A percentile compares a stretch with the other conserved stretches of the same genome.
Evolutionary conservation across 202 grass and related monocot genomes (phyloP).

Genomic region (Eragrostis tef): DNA sequence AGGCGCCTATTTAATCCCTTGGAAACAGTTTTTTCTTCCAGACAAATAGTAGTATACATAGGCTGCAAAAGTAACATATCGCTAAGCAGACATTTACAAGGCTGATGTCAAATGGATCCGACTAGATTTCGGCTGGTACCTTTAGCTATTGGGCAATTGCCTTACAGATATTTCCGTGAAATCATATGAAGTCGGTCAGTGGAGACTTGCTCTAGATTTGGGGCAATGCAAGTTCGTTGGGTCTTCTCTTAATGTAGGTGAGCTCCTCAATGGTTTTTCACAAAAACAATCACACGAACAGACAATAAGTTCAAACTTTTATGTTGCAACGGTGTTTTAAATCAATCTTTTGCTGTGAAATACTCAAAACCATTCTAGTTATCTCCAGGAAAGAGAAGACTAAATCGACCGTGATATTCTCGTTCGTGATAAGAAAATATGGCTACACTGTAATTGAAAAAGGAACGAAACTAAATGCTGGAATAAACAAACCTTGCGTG

Average conservation of each 20-base stretch:
- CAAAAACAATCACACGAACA: slow-evolving; percentile 20
- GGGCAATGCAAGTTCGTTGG: neutral
- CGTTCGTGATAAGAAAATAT: neutral
- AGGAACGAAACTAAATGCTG: slow-evolving; percentile 1
- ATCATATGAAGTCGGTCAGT: neutral
- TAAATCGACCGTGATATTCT: neutral
- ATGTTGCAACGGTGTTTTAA: neutral
- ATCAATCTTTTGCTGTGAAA: neutral
- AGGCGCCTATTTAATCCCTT: neutral
- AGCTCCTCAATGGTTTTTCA: neutral
- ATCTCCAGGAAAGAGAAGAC: neutral
- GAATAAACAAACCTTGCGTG: slow-evolving; percentile 79
- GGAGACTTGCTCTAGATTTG: neutral
- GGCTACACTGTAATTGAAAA: neutral
- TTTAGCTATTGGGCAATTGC: neutral
- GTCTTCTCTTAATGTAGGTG: neutral
- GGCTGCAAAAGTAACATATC: too few relatives aligned
- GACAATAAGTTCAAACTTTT: neutral
- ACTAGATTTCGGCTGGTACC: too few relatives aligned
- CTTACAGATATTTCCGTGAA: neutral
- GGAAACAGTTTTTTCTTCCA: neutral
- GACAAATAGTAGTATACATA: too few relatives aligned
- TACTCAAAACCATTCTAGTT: neutral
- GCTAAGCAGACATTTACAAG: too few relatives aligned
- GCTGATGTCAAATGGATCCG: too few relatives aligned